These are phyloP conservation scores for Cavenderia fasciculata DNA, from an alignment of 78 protist species.

Conservation along the genomic window DNA sequence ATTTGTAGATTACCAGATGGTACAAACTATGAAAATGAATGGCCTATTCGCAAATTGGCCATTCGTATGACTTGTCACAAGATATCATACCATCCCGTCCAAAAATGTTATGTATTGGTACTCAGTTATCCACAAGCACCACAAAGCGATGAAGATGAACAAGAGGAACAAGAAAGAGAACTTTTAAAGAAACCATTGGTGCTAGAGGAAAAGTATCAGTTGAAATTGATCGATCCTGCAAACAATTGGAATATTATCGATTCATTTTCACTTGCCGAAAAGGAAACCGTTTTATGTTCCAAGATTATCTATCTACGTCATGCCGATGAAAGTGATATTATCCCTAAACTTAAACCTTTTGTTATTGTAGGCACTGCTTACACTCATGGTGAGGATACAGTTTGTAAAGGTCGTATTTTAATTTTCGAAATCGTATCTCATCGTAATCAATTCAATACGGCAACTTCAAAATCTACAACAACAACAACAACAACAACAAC, in stretches of 20 bases:
- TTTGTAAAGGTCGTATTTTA: constrained; percentile 75
- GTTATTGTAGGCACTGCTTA: constrained; percentile 74
- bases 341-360: constrained; percentile 47
- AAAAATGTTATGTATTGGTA: constrained; percentile 29
- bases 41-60: constrained; percentile 38
- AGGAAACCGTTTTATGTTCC: constrained; percentile 38
- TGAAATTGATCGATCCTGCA: constrained; percentile 44
- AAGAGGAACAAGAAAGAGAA: constrained; percentile 8
- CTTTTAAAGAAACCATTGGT: constrained; percentile 20
- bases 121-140: constrained; percentile 45
- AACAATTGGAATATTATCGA: constrained; percentile 53
- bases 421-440: constrained; percentile 73
- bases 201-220: constrained; percentile 34
- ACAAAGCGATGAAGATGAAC: constrained; percentile 22
- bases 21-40: constrained; percentile 61
- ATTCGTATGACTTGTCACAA: constrained; percentile 29
- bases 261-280: constrained; percentile 37
- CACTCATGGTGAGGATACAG: constrained; percentile 68
- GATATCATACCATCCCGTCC: constrained; percentile 44
- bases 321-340: constrained; percentile 37
- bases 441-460: constrained; percentile 20
- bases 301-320: constrained; percentile 27
- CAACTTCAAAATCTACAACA: too few relatives aligned
- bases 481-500: too few relatives aligned
- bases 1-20: constrained; percentile 12